Evolutionary conservation across 2,329 filamentous ascomycete genomes (phyloP).

Genomic region (Calonectria pteridis): DNA sequence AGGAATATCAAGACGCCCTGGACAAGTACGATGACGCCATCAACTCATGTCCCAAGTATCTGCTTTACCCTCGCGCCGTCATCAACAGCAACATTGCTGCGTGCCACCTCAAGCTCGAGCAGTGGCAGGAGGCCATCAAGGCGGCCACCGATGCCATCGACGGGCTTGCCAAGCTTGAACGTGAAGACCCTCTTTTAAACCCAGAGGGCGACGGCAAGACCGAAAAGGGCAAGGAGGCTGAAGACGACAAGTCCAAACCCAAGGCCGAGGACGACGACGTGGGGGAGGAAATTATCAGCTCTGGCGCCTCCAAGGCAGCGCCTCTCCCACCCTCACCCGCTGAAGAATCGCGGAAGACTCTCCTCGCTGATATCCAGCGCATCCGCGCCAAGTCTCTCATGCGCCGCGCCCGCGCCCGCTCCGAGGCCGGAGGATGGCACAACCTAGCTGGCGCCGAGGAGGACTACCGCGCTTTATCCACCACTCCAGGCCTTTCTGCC

Average conservation of each 20-base stretch:
- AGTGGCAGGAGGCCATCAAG: constrained; percentile 87
- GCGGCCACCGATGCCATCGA: constrained; percentile 80
- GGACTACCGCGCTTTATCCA: constrained; percentile 79
- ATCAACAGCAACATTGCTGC: constrained; percentile 90
- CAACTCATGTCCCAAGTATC: constrained; percentile 82
- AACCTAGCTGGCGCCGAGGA: constrained; percentile 81
- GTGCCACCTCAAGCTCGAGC: constrained; percentile 85
- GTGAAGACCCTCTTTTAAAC: constrained; percentile 49
- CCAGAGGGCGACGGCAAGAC: constrained; percentile 40
- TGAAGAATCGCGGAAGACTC: constrained; percentile 35
- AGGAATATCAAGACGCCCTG: constrained; percentile 82
- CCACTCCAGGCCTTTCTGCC: constrained; percentile 67
- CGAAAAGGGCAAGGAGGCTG: constrained; percentile 47
- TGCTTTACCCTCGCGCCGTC: constrained; percentile 90
- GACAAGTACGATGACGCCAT: constrained; percentile 86
- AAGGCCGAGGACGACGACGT: constrained; percentile 53
- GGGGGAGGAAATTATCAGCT: constrained; percentile 71
- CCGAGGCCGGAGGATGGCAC: constrained; percentile 81
- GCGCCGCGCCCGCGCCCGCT: constrained; percentile 79
- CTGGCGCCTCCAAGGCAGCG: constrained; percentile 66
- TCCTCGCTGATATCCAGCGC: constrained; percentile 74
- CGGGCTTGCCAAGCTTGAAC: constrained; percentile 73
- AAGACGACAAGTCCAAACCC: constrained; percentile 42
- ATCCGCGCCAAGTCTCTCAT: constrained; percentile 88
- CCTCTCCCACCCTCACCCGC: constrained; percentile 45